Evolutionary conservation across 1,284 basidiomycete species (phyloP), one percentile per base, ranked within the genome.

Genomic region (Ceratobasidium sp.): DNA sequence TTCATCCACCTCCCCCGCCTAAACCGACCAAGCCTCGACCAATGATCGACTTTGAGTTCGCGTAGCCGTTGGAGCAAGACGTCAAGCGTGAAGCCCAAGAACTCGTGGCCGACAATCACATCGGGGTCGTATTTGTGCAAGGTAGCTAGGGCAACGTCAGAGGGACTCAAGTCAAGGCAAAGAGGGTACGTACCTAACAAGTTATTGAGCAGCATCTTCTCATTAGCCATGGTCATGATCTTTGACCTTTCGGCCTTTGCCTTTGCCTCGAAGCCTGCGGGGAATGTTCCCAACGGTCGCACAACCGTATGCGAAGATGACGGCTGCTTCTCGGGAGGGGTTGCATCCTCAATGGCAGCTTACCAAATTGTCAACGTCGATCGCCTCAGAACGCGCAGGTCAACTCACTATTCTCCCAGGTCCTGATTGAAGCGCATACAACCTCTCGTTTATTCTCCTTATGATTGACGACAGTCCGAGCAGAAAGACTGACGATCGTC

Each of bases 401-500:
- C 18, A 15, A 88, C 93, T 76, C 81, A 96, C 96, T 90, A 81
- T 96, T 94, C 71, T 93, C 91, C 97, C 97, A 99, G 26, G 94
- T 93, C 53, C 97, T 89, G 0, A 93, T 91, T 0, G 94, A 94
- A 0, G 91, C 90, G 81, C 95, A 96, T 3, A 99, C 94, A 61
- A 99, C 88, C 86, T 99, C 98, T 39, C 95, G 92, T 84, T 94
- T 96, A 86, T 98, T 99, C 84, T 95, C 94, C 78, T 92, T 91
- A 85, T 98, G 95, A 84, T 99, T 99, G 77, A 99, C 93, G 72
- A 99, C 93, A 0, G 96, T 97, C n/a, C 97, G 91, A 26, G 95
- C 85, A 77, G 95, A 93, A 23, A 99, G 87, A 82, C 95, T 97
- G 91, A 97, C 94, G 61, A 99, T 90, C 0, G 95, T 99, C 60